Conservation (phyloP, 139 green algal genomes). For the Chlamydomonas incerta region DNA sequence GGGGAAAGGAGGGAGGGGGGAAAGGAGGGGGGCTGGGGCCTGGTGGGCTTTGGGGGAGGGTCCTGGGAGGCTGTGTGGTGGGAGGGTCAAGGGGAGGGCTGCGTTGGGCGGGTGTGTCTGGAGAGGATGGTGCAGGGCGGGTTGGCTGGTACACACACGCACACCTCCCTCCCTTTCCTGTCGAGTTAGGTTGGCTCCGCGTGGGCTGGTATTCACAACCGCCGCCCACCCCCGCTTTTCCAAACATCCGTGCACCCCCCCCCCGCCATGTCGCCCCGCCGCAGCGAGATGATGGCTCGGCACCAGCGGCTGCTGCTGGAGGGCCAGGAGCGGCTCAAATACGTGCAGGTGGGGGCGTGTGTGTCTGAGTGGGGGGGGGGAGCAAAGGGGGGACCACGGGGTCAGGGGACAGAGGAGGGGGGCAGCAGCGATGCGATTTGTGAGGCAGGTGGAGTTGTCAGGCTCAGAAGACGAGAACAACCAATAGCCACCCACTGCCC, state of each 20-base stretch:
- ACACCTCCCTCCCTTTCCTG: neutral
- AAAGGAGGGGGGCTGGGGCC: no score
- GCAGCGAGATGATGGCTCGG: neutral
- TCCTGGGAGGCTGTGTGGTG: no score
- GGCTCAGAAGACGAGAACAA: no score
- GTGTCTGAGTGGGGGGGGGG: neutral
- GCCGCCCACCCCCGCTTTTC: neutral
- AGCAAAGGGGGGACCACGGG: neutral
- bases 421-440: no score
- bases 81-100: no score
- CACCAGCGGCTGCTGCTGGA: conserved; percentile 33
- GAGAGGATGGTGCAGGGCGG: no score
- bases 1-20: neutral
- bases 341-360: conserved; percentile 13
- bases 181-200: no score
- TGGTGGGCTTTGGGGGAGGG: no score
- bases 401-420: neutral
- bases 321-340: conserved; percentile 33
- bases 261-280: neutral
- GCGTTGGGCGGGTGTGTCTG: no score
- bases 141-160: neutral
- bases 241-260: neutral
- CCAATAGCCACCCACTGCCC: no score
- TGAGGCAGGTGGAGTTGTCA: no score
- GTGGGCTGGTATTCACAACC: no score